These are phyloP conservation scores for Ensete glaucum DNA, from an alignment of 176 grass and related monocot species.

Conservation along the genomic window DNA sequence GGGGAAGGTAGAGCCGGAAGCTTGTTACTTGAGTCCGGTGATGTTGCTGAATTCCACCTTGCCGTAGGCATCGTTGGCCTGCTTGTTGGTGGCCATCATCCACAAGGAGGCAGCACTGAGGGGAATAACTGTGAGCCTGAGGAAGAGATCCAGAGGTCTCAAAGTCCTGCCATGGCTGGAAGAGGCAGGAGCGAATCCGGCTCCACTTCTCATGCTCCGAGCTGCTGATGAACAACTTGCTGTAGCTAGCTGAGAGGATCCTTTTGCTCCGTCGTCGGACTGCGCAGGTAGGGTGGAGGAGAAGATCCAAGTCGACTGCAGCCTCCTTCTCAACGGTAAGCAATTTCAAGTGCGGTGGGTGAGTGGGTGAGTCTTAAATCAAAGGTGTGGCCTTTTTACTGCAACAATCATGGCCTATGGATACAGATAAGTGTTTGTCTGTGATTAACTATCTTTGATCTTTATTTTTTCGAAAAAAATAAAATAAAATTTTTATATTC, in stretches of 20 bases:
- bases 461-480: too few species aligned
- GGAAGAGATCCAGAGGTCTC: slow-evolving; percentile 38
- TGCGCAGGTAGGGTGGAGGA: neutral
- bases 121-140: slow-evolving; percentile 60
- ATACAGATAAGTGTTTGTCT: too few species aligned
- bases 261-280: neutral
- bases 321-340: too few species aligned
- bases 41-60: slow-evolving; percentile 58
- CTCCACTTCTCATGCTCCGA: slow-evolving; percentile 12
- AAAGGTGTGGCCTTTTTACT: too few species aligned
- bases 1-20: neutral
- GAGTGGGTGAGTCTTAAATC: too few species aligned
- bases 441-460: too few species aligned
- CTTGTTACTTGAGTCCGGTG: slow-evolving; percentile 65
- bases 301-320: too few species aligned
- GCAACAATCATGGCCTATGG: too few species aligned
- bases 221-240: neutral
- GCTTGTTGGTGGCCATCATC: slow-evolving; percentile 64
- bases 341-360: too few species aligned
- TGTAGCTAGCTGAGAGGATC: neutral
- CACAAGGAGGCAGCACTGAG: slow-evolving; percentile 49
- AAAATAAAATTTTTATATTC: too few species aligned
- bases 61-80: slow-evolving; percentile 63
- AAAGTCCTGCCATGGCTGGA: slow-evolving; percentile 12
- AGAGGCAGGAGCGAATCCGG: neutral